phyloP scores from a whole-genome alignment of 163 green algal species.

The Scenedesmus sp. region DNA sequence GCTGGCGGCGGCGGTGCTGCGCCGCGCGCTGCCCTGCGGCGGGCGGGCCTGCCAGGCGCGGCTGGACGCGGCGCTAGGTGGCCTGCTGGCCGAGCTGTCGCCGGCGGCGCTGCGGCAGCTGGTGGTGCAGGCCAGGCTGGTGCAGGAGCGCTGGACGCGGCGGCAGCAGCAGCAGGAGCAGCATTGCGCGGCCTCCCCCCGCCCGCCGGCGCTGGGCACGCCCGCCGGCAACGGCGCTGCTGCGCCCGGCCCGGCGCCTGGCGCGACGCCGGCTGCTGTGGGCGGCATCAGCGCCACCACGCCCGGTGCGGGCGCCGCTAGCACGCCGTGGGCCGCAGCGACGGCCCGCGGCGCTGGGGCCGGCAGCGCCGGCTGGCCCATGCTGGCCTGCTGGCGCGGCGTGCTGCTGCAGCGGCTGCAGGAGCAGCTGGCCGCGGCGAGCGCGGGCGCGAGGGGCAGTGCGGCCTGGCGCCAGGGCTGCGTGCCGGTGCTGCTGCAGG shows the following conservation, averaged over 20 bases:
- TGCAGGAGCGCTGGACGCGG: neutral
- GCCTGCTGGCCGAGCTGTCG: neutral
- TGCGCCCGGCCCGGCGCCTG: no score
- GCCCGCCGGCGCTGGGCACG: no score
- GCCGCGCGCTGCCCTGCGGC: neutral
- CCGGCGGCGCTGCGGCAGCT: neutral
- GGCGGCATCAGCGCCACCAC: neutral
- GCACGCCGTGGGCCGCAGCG: no score
- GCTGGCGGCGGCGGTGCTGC: neutral
- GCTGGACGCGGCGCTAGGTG: neutral
- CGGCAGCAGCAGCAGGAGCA: neutral
- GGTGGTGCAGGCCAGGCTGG: neutral
- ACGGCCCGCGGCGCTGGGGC: no score
- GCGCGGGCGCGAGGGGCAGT: neutral
- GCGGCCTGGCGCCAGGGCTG: neutral
- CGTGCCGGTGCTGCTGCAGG: neutral
- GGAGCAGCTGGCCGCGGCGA: neutral
- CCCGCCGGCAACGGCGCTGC: no score
- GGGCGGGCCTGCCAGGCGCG: neutral
- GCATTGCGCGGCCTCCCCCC: no score
- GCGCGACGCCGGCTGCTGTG: no score
- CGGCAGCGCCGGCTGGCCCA: neutral
- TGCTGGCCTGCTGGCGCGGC: neutral
- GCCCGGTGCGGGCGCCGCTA: no score
- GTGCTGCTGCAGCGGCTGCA: slow-evolving; percentile 9